These are phyloP conservation scores for Zygoascus flipseniorum DNA, from an alignment of 805 yeast species.

Conservation along the genomic window DNA sequence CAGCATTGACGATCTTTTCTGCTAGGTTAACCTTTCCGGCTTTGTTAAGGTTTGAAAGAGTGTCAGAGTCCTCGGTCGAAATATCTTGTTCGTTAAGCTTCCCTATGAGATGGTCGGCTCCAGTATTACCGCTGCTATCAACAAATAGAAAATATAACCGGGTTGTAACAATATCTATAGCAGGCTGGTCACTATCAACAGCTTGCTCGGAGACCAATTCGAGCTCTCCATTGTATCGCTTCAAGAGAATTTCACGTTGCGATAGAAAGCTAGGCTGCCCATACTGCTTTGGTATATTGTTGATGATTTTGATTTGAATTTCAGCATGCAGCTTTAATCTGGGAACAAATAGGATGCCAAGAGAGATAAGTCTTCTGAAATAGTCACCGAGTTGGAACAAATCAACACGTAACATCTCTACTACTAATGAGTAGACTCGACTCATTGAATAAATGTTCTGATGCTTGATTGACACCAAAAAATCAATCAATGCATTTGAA, in stretches of 20 bases:
- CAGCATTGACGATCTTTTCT: constrained; percentile 5
- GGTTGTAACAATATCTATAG: not conserved
- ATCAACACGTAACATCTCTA: constrained; percentile 40
- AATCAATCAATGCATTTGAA: constrained; percentile 18
- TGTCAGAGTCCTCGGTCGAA: not conserved
- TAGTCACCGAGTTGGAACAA: constrained; percentile 57
- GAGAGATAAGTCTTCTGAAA: constrained; percentile 70
- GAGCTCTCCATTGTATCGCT: constrained; percentile 1
- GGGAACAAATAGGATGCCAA: constrained; percentile 66
- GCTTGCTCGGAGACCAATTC: not conserved
- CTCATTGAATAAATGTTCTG: constrained; percentile 10
- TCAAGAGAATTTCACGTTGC: constrained; percentile 11
- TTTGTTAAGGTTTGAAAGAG: not conserved
- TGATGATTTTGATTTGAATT: constrained; percentile 43
- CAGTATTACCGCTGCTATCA: not conserved
- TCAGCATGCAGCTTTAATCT: constrained; percentile 31
- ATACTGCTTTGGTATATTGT: constrained; percentile 22
- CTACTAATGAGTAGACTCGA: constrained; percentile 35
- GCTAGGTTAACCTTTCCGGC: not conserved
- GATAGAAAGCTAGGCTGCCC: not conserved
- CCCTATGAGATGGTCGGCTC: not conserved
- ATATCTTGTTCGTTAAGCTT: constrained; percentile 1
- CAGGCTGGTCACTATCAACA: not conserved
- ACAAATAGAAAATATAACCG: constrained; percentile 3
- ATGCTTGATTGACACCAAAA: constrained; percentile 14